Percentiles rank a stretch among this genome's conserved stretches.
Evolutionary conservation across 176 grass and related monocot species (phyloP).

Genomic region (Thalia dealbata): DNA sequence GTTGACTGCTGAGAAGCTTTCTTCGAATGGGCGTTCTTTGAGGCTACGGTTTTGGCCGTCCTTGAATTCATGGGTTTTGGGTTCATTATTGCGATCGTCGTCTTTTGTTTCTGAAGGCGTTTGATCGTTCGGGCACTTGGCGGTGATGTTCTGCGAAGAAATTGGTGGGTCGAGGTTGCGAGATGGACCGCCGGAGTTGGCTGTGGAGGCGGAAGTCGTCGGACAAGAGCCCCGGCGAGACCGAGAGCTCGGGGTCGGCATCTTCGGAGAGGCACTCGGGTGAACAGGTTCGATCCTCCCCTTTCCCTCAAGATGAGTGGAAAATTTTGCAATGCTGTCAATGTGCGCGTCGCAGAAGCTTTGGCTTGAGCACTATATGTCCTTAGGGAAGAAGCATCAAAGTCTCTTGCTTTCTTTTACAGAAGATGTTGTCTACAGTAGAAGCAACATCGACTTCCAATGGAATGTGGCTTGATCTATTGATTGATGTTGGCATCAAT

Average conservation of each 20-base stretch:
- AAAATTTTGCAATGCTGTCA: neutral
- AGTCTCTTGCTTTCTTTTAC: too few relatives aligned
- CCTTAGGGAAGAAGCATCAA: too few relatives aligned
- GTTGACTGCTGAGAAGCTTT: neutral
- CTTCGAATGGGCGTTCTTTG: neutral
- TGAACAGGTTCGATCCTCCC: slow-evolving; percentile 2
- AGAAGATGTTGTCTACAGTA: too few relatives aligned
- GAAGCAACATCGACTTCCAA: neutral
- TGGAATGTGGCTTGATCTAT: neutral
- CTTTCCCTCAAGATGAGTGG: neutral
- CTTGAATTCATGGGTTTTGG: neutral
- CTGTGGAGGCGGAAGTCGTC: slow-evolving; percentile 5
- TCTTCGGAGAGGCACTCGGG: slow-evolving; percentile 6
- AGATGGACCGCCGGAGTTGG: slow-evolving; percentile 15
- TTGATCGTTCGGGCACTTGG: neutral
- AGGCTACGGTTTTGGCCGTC: neutral
- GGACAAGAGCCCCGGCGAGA: slow-evolving; percentile 3
- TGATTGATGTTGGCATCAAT: neutral
- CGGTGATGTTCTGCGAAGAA: neutral
- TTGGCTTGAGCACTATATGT: too few relatives aligned
- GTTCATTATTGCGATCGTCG: too few relatives aligned
- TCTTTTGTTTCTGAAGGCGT: neutral
- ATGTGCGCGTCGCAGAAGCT: too few relatives aligned
- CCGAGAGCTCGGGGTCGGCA: slow-evolving; percentile 6
- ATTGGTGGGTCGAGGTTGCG: neutral